A percentile compares a stretch with the other conserved stretches of the same genome.
Conservation (phyloP, 2,329 filamentous ascomycete species). For the Fusarium sp. region DNA sequence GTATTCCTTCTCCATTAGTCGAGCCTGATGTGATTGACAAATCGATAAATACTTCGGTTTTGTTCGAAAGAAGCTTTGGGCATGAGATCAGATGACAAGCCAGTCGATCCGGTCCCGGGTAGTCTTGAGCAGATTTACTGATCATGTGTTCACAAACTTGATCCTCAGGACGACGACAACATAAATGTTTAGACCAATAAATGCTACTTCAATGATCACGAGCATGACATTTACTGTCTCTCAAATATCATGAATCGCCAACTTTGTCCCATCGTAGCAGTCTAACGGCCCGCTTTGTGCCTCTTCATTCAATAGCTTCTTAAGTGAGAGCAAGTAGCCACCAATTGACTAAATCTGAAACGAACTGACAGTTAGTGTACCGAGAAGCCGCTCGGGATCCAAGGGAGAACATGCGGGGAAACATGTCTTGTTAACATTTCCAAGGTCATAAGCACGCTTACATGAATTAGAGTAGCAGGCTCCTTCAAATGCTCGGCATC, state of each 20-base stretch:
- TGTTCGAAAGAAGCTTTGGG: no score
- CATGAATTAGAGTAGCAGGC: neutral
- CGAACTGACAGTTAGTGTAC: neutral
- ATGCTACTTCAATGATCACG: no score
- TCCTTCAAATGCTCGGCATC: fast-evolving
- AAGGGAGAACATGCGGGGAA: no score
- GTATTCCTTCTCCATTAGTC: no score
- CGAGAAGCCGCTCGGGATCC: neutral
- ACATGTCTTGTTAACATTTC: fast-evolving
- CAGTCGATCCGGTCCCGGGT: neutral
- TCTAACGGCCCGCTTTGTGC: no score
- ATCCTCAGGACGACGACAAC: no score
- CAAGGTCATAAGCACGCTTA: fast-evolving
- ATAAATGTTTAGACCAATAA: no score
- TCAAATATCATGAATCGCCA: fast-evolving
- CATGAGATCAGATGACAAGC: no score
- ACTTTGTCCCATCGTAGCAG: fast-evolving
- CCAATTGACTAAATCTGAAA: no score
- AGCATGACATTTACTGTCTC: no score
- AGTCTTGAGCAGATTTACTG: fast-evolving
- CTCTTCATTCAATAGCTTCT: neutral
- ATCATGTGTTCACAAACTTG: neutral
- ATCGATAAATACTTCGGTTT: no score
- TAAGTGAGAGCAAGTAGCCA: neutral
- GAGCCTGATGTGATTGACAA: no score